These are phyloP conservation scores for Lathyrus tuberosus DNA, from an alignment of 306 rosid genomes.

Conservation along the genomic window DNA sequence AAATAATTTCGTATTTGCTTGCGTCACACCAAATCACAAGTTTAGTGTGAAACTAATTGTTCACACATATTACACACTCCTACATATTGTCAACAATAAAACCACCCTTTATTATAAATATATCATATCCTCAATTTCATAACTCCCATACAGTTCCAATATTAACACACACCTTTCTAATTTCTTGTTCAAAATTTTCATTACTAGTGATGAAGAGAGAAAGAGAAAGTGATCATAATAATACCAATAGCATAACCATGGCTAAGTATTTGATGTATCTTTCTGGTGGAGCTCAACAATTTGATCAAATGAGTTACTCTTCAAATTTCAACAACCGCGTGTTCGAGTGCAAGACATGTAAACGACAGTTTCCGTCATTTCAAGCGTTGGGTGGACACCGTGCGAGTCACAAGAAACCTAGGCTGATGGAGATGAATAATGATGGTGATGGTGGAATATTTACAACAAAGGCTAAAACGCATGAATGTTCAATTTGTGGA, in stretches of 20 bases:
- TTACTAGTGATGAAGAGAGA: constrained; percentile 68
- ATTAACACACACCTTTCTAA: constrained; percentile 26
- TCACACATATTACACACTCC: constrained; percentile 14
- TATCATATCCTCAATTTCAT: constrained; percentile 10
- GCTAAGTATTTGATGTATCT: constrained; percentile 88
- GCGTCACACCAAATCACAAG: constrained; percentile 33
- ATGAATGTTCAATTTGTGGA: constrained; percentile 91
- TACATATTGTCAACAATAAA: constrained; percentile 43
- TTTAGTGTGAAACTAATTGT: constrained; percentile 26
- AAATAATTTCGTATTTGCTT: constrained; percentile 31
- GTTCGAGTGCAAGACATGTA: constrained; percentile 95
- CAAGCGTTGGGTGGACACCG: constrained; percentile 97
- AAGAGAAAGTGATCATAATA: constrained; percentile 52
- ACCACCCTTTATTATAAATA: constrained; percentile 46
- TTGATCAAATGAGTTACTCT: constrained; percentile 18
- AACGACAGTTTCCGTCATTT: constrained; percentile 71
- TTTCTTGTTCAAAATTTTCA: not conserved
- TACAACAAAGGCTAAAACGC: constrained; percentile 69
- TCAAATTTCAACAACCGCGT: constrained; percentile 51
- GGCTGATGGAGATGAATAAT: constrained; percentile 36
- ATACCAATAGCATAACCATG: constrained; percentile 53
- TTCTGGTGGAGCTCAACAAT: constrained; percentile 48
- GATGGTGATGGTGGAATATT: constrained; percentile 3
- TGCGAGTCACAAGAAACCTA: constrained; percentile 92
- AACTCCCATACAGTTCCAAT: constrained; percentile 34